Evolutionary conservation across 352 stramenopile genomes (phyloP).

Genomic region (Globisporangium paroecandrum): DNA sequence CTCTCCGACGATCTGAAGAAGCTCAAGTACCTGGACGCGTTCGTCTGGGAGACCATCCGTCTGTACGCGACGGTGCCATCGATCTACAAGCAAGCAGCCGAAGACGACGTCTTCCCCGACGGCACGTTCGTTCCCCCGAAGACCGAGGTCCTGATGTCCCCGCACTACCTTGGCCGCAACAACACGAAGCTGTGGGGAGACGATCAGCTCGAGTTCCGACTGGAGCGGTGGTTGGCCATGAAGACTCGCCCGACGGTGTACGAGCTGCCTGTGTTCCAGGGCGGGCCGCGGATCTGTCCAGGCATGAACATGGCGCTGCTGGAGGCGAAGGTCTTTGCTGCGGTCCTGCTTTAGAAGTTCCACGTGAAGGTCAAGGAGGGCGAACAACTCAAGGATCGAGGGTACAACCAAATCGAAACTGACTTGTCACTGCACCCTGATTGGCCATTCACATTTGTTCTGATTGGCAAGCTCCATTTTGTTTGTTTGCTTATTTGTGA

Average conservation of each 20-base stretch:
- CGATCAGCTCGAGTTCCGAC: conserved; percentile 18
- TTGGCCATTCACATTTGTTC: no score
- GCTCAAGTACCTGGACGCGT: conserved; percentile 63
- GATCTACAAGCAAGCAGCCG: conserved; percentile 44
- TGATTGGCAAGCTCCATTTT: no score
- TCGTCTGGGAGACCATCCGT: conserved; percentile 67
- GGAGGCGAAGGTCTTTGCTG: conserved; percentile 57
- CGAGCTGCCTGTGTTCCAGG: conserved; percentile 72
- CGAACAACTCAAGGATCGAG: conserved; percentile 22
- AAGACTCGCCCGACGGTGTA: conserved; percentile 49
- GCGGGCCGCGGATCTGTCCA: conserved; percentile 57
- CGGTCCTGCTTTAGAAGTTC: conserved; percentile 36
- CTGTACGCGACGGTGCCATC: conserved; percentile 69
- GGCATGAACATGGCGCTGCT: conserved; percentile 73
- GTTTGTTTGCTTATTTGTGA: no score
- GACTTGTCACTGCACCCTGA: no score
- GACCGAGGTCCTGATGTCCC: conserved; percentile 57
- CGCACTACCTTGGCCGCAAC: conserved; percentile 31
- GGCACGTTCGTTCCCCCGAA: conserved; percentile 39
- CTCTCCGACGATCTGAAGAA: conserved; percentile 39
- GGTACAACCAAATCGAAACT: conserved; percentile 16
- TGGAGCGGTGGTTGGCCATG: conserved; percentile 10
- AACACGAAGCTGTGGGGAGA: conserved; percentile 1
- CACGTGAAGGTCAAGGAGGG: conserved; percentile 37
- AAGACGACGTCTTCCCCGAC: conserved; percentile 14